Percentiles rank a stretch among this genome's conserved stretches.
Conservation (phyloP, 2,329 filamentous ascomycete genomes). For the Pseudogymnoascus sp. region DNA sequence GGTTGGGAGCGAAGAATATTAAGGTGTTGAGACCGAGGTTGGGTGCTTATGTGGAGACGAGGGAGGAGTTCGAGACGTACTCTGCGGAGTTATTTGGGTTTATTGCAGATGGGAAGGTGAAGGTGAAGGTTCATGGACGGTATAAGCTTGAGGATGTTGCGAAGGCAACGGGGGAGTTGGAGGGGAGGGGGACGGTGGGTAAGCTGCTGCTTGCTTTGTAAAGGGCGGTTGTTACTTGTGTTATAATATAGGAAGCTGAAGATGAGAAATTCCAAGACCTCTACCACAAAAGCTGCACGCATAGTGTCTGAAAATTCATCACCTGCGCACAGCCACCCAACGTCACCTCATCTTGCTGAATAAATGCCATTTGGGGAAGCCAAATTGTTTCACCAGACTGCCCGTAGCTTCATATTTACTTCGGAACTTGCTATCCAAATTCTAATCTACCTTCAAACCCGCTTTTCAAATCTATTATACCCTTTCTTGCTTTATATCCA, state of each 20-base stretch:
- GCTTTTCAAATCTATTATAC: not conserved
- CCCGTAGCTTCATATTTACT: not conserved
- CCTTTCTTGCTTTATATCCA: not conserved
- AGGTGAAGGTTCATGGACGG: constrained; percentile 65
- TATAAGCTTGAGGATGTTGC: constrained; percentile 69
- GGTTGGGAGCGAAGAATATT: constrained; percentile 65
- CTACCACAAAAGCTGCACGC: not conserved
- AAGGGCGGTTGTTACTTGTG: not conserved
- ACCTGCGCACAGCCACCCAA: not conserved
- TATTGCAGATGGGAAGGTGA: constrained; percentile 59
- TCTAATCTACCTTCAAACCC: not conserved
- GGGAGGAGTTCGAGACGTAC: constrained; percentile 65
- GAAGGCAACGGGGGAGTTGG: constrained; percentile 68
- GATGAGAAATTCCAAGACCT: not conserved
- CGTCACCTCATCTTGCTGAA: too few relatives aligned
- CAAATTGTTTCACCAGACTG: not conserved
- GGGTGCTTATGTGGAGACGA: constrained; percentile 59
- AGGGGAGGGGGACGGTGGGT: constrained; percentile 73
- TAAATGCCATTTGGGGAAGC: not conserved
- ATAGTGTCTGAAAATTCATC: not conserved
- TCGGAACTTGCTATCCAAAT: not conserved
- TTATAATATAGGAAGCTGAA: not conserved
- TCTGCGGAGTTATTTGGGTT: constrained; percentile 64
- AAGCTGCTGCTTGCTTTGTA: constrained; percentile 69
- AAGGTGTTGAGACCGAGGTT: constrained; percentile 69